Base-by-base conservation (phyloP, 768 basidiomycete genomes). In the Tricholoma terreum region DNA sequence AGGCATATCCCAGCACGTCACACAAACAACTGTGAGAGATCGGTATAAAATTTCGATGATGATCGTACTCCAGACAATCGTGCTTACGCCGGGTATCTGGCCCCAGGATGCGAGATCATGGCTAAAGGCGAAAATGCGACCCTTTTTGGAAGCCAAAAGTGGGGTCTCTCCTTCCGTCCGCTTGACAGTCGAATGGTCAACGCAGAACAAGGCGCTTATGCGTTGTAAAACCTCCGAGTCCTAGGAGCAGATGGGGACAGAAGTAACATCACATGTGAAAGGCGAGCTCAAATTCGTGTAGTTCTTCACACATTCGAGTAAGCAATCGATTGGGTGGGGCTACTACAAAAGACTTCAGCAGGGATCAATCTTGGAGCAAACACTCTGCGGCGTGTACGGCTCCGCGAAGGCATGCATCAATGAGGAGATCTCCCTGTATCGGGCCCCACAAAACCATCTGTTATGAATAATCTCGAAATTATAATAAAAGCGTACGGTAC, bases 391-490 rank as follows among this genome's bases (percentile, higher is more conserved):
- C n/a, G n/a, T n/a, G n/a, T n/a, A n/a, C n/a, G n/a, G n/a, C n/a
- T n/a, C n/a, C n/a, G n/a, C n/a, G n/a, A n/a, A n/a, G n/a, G n/a
- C n/a, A n/a, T 21, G 9, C 38, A 17, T 8, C 19, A 21, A 42
- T 45, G 34, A 51, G 49, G 54, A 40, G 24, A 55, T 50, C 63
- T 62, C 57, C 55, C 60, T 46, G 43, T 62, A 55, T 52, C 36
- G 60, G 68, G 56, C 48, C 48, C 57, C 58, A 57, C 58, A 58
- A 64, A 66, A 60, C 24, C 38, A 21, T 34, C 53, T 10, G 38
- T 19, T 45, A 61, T 35, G n/a, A 53, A 24, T 19, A 52, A 40
- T 7, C 1, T 17, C 24, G 52, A 9, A 34, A 52, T 38, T 52
- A 24, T n/a, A 15, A 17, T 27, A 6, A 10, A 36, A 15, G 51